Evolutionary conservation across 352 stramenopile genomes (phyloP).

Genomic region (Phytophthora podocarpi): DNA sequence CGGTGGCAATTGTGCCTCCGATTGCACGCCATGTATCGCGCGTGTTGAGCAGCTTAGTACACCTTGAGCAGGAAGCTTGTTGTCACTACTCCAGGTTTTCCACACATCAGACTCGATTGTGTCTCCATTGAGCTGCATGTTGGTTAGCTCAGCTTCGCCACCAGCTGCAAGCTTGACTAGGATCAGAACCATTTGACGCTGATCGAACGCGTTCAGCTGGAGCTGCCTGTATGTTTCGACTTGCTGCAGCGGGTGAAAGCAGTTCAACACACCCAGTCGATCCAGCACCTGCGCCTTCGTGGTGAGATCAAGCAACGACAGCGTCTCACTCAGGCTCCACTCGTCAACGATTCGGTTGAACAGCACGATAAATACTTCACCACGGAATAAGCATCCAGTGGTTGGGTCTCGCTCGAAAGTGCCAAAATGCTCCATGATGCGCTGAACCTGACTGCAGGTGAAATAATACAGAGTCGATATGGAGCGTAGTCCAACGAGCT

Average conservation of each 20-base stretch:
- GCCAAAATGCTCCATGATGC: conserved; percentile 81
- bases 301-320: conserved; percentile 66
- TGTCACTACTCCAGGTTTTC: conserved; percentile 60
- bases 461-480: conserved; percentile 81
- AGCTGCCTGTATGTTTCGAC: conserved; percentile 58
- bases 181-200: conserved; percentile 60
- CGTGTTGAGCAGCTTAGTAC: conserved; percentile 56
- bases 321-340: conserved; percentile 66
- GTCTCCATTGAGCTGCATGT: conserved; percentile 52
- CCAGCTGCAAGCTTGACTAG: conserved; percentile 54
- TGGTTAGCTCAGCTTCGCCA: conserved; percentile 54
- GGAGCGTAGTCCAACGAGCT: conserved; percentile 67
- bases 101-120: conserved; percentile 52
- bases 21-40: conserved; percentile 40
- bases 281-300: conserved; percentile 74
- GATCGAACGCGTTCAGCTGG: conserved; percentile 52
- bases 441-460: conserved; percentile 66
- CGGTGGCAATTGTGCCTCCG: conserved; percentile 54
- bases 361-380: conserved; percentile 76
- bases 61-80: conserved; percentile 53
- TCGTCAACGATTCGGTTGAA: conserved; percentile 74
- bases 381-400: conserved; percentile 57
- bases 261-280: conserved; percentile 63
- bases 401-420: conserved; percentile 68
- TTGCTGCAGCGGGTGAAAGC: conserved; percentile 66